Percentiles rank a stretch among this genome's conserved stretches.
Conservation (phyloP, 441 rosid genomes). For the Geranium incanum region DNA sequence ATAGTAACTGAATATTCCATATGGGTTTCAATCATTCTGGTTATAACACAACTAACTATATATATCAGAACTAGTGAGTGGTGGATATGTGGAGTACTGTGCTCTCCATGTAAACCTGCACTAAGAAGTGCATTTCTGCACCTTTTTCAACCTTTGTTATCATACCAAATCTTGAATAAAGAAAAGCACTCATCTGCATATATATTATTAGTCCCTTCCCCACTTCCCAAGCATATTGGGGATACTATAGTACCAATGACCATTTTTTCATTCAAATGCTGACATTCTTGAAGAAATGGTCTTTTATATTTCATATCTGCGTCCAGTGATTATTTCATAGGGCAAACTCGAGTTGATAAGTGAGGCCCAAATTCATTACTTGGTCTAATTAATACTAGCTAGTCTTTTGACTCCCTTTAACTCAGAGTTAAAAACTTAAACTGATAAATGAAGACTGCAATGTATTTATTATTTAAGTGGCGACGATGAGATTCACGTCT, state of each 20-base stretch:
- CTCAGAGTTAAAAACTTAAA: no score
- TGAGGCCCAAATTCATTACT: no score
- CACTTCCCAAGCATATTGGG: not conserved
- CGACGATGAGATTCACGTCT: not conserved
- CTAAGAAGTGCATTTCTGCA: not conserved
- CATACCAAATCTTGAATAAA: not conserved
- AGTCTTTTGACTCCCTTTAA: no score
- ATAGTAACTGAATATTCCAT: not conserved
- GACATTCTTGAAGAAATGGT: not conserved
- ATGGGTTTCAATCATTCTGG: not conserved
- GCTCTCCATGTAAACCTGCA: not conserved
- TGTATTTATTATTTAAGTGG: no score
- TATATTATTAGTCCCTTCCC: not conserved
- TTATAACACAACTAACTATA: not conserved
- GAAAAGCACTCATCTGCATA: not conserved
- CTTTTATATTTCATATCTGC: not conserved
- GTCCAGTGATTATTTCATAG: not conserved
- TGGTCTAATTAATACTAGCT: no score
- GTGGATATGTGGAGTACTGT: not conserved
- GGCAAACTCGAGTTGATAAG: not conserved
- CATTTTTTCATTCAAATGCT: not conserved
- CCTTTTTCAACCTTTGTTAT: not conserved
- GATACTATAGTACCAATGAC: not conserved
- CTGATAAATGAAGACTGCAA: no score
- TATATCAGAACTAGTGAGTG: not conserved